phyloP scores from a whole-genome alignment of 345 rosid genomes.

The Eucalyptus regnans region DNA sequence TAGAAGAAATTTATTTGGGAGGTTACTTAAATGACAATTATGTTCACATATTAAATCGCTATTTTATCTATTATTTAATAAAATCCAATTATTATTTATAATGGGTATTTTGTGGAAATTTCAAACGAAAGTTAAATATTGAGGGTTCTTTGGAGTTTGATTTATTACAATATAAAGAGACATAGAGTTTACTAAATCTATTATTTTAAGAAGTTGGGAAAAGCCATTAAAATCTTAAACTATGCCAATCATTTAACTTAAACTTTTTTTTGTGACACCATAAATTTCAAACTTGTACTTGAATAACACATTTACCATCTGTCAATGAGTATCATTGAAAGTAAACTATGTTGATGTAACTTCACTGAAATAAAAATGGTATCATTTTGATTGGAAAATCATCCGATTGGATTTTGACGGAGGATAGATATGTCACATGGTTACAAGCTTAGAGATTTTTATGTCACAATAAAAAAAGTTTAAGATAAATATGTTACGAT shows the following conservation, averaged over 20 bases:
- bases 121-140: not conserved
- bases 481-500: not conserved
- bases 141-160: not conserved
- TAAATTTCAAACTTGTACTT: too few relatives aligned
- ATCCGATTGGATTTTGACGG: not conserved
- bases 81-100: not conserved
- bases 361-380: too few relatives aligned
- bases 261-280: too few relatives aligned
- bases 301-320: too few relatives aligned
- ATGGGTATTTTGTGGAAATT: not conserved
- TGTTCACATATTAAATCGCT: not conserved
- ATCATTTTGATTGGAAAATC: not conserved
- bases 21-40: not conserved
- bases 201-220: not conserved
- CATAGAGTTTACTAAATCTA: not conserved
- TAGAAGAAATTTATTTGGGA: not conserved
- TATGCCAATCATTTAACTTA: too few relatives aligned
- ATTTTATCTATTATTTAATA: not conserved
- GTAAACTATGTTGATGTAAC: not conserved
- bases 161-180: not conserved
- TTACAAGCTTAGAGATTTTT: not conserved
- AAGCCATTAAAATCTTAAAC: too few relatives aligned
- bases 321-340: not conserved
- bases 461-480: too few relatives aligned
- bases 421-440: not conserved